Evolutionary conservation across 176 grass and related monocot genomes (phyloP).

Genomic region (Dendrocalamus sinicus): DNA sequence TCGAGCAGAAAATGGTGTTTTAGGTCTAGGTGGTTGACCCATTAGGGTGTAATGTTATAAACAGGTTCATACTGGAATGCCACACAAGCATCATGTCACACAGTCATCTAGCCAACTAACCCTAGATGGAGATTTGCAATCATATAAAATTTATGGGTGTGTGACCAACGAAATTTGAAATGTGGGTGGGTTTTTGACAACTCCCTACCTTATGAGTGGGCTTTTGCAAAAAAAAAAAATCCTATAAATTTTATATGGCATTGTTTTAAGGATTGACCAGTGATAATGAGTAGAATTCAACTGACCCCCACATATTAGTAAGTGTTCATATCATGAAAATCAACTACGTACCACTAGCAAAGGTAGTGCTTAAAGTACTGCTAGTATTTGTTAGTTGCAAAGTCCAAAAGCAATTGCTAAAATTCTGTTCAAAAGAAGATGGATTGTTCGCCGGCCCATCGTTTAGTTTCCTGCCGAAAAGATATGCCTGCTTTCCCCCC

Average conservation of each 20-base stretch:
- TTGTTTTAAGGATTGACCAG: background rate
- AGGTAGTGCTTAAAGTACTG: constrained; percentile 7
- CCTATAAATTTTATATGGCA: background rate
- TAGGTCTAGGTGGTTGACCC: background rate
- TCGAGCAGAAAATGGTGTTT: no score
- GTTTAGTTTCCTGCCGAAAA: constrained; percentile 41
- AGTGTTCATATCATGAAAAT: constrained; percentile 34
- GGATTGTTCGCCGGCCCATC: constrained; percentile 52
- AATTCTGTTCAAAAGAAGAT: constrained; percentile 44
- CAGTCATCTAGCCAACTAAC: background rate
- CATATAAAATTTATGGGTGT: background rate
- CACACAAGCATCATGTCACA: no score
- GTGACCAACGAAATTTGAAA: background rate
- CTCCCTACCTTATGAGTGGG: no score
- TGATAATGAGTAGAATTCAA: constrained; percentile 25
- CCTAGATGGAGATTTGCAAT: background rate
- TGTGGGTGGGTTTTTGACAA: background rate
- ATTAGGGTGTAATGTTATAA: no score
- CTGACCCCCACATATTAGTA: background rate
- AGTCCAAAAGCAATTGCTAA: constrained; percentile 41
- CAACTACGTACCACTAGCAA: constrained; percentile 17
- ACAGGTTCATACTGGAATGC: no score
- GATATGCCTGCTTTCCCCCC: constrained; percentile 43
- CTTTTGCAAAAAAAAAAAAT: background rate
- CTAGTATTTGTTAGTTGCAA: constrained; percentile 19